Base-by-base conservation (phyloP, 2,329 filamentous ascomycete species). In the Lojkania enalia region DNA sequence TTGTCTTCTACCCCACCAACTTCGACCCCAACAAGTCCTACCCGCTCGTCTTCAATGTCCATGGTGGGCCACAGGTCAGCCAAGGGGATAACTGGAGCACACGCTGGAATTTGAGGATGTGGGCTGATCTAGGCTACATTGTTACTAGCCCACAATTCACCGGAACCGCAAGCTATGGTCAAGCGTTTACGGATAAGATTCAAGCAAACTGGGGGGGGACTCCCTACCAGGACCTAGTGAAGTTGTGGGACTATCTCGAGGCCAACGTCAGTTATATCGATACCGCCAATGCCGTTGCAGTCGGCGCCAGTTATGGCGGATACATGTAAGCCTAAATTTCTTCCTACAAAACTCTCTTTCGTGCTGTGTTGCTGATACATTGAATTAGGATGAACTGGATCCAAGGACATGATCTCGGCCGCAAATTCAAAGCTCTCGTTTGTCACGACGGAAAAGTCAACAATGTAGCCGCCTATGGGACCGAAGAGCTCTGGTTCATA, bases 361-460 rank as follows among this genome's bases (percentile, higher is more conserved):
- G 9, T 27, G 9, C 25, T 27, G n/a, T 27, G 25, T 27, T 33
- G 16, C 9, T 33, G 30, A 33, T 7, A 27, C 23, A n/a, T 7
- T 7, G 9, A 33, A 7, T 6, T 27, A 53, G 49, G 58, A 67
- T 66, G 44, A 80, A 95, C 67, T 95, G 90, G 90, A 91, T 96
- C 57, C 89, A 96, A 69, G 91, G 91, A 4, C 87, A 94, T 48
- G 80, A 82, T 0, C 78, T 96, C 0, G 90, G 90, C 25, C 83
- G 88, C 36, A 85, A 86, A 57, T 95, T 96, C 79, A 89, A 89
- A 70, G 90, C 90, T 0, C 78, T 96, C 11, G 90, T 95, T 23
- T 89, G 85, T 61, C 90, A 96, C 64, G 90, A 95, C 58, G 90
- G 90, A 39, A 86, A 90, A 42, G 89, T 90, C 67, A 86, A 83